Conservation (phyloP, 192 early-diverging fungal species). For the Coemansia sp. region DNA sequence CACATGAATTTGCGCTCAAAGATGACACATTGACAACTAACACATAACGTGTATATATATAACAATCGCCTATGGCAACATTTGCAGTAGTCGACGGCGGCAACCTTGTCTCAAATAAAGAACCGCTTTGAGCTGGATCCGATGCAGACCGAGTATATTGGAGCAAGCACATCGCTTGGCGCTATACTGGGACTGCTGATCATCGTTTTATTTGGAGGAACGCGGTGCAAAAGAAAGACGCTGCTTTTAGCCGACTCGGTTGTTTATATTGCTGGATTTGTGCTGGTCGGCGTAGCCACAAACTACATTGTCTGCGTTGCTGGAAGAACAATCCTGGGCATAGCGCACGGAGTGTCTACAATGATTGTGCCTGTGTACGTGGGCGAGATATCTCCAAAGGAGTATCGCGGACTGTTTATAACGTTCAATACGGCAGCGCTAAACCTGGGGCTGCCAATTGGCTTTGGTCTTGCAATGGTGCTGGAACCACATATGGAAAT, state of each 20-base stretch:
- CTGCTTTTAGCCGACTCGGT: conserved; percentile 13
- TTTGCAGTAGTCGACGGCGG: conserved; percentile 18
- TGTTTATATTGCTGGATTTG: conserved; percentile 15
- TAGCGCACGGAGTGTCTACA: conserved; percentile 25
- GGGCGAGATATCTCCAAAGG: conserved; percentile 38
- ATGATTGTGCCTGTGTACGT: conserved; percentile 36
- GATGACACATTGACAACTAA: not conserved
- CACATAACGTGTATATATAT: no score
- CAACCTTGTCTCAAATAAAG: conserved; percentile 17
- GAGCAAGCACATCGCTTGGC: conserved; percentile 25
- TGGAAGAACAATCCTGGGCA: conserved; percentile 20
- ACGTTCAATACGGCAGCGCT: conserved; percentile 25
- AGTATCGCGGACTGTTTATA: conserved; percentile 29
- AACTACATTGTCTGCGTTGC: conserved; percentile 14
- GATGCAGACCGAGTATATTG: conserved; percentile 23
- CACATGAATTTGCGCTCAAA: not conserved
- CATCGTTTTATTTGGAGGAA: conserved; percentile 11
- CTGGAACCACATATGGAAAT: not conserved
- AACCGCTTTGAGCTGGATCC: conserved; percentile 5
- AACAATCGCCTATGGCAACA: no score
- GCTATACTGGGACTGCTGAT: conserved; percentile 29
- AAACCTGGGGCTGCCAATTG: conserved; percentile 27
- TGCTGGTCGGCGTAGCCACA: conserved; percentile 13
- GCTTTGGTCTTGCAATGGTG: conserved; percentile 15
- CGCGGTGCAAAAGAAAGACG: conserved; percentile 7